Evolutionary conservation across 2,329 filamentous ascomycete genomes (phyloP).

Genomic region (Trichophyton equinum): DNA sequence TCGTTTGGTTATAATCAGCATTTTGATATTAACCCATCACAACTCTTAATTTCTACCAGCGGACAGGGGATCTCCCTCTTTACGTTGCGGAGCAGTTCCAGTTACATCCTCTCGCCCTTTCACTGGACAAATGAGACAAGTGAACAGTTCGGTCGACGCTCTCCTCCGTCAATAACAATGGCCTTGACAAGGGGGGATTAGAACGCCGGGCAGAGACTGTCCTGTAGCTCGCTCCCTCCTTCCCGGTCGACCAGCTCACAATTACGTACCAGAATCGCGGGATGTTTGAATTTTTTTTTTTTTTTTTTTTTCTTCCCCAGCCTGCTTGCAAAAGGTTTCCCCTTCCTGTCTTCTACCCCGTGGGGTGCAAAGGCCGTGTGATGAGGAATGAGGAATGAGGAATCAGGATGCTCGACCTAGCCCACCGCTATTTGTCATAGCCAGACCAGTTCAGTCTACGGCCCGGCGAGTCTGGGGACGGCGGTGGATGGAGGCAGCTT

Average conservation of each 20-base stretch:
- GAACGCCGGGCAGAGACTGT: background rate
- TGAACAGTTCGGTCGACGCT: too few species aligned
- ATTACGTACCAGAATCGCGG: background rate
- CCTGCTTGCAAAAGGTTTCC: background rate
- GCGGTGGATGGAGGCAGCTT: too few species aligned
- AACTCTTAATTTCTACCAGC: background rate
- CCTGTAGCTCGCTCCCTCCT: background rate
- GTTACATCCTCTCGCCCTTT: too few species aligned
- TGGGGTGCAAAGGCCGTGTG: background rate
- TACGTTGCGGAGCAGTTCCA: too few species aligned
- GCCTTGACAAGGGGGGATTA: background rate
- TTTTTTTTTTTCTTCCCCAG: background rate
- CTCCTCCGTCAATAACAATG: background rate
- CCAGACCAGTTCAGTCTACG: background rate
- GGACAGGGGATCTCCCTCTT: background rate
- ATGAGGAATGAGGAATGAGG: background rate
- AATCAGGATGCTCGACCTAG: background rate
- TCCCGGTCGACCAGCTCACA: background rate
- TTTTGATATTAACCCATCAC: too few species aligned
- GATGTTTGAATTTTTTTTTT: background rate
- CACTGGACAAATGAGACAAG: background rate
- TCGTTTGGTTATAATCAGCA: background rate
- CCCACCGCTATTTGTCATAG: background rate
- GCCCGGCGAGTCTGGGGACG: too few species aligned
- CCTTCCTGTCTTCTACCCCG: background rate